Evolutionary conservation across 2,329 filamentous ascomycete species (phyloP).

Genomic region (Pyrenophora graminea): DNA sequence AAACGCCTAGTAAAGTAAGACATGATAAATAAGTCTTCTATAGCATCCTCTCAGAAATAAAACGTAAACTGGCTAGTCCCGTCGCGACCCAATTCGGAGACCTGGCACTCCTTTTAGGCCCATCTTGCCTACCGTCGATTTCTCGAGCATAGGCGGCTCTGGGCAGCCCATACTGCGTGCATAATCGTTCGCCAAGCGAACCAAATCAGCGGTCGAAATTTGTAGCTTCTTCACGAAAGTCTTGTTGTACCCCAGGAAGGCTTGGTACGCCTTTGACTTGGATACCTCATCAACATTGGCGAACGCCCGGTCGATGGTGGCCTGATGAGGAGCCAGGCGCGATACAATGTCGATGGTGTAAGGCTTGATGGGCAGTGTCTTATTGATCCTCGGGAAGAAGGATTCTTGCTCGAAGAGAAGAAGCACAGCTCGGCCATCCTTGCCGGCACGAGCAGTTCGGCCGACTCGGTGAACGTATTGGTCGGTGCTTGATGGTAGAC

Average conservation of each 20-base stretch:
- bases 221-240: slow-evolving; percentile 51
- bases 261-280: slow-evolving; percentile 53
- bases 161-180: slow-evolving; percentile 51
- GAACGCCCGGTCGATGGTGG: slow-evolving; percentile 42
- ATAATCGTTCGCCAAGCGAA: slow-evolving; percentile 51
- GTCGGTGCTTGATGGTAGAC: slow-evolving; percentile 56
- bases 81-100: slow-evolving; percentile 39
- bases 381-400: slow-evolving; percentile 57
- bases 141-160: slow-evolving; percentile 53
- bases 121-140: slow-evolving; percentile 54
- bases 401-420: slow-evolving; percentile 57
- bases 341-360: slow-evolving; percentile 52
- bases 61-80: not conserved
- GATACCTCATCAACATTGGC: slow-evolving; percentile 45
- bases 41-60: no score
- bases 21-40: not conserved
- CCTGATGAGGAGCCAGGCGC: slow-evolving; percentile 38
- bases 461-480: slow-evolving; percentile 52
- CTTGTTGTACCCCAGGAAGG: slow-evolving; percentile 55
- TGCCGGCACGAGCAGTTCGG: slow-evolving; percentile 49
- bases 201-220: slow-evolving; percentile 46
- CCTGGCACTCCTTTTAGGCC: slow-evolving; percentile 53
- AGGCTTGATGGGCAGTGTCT: slow-evolving; percentile 55
- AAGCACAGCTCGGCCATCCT: slow-evolving; percentile 59
- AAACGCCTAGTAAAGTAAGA: slow-evolving; percentile 10